Conservation (phyloP, 257 asterid species). For the Gentiana straminea region DNA sequence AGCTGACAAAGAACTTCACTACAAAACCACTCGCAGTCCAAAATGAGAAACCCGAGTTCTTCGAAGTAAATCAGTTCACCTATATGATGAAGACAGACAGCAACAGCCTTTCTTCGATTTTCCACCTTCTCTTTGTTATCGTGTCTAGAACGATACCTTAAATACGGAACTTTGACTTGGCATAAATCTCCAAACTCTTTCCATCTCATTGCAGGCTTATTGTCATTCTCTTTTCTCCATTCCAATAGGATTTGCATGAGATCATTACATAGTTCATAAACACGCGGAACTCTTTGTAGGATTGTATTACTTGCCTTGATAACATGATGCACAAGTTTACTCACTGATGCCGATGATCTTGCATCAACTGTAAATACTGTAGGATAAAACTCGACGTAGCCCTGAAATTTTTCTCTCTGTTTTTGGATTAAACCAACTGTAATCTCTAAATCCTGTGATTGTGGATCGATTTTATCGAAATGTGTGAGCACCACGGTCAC, state of each 20-base stretch:
- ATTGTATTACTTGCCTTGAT: conserved; percentile 43
- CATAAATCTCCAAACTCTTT: conserved; percentile 68
- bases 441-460: conserved; percentile 33
- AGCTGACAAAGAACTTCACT: conserved; percentile 61
- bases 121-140: conserved; percentile 58
- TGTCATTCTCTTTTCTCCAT: conserved; percentile 58
- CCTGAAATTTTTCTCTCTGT: conserved; percentile 53
- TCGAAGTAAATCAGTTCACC: conserved; percentile 77
- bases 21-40: conserved; percentile 77
- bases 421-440: conserved; percentile 33
- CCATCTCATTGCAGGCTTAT: conserved; percentile 71
- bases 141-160: conserved; percentile 54
- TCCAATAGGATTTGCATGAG: conserved; percentile 34
- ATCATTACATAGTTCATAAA: conserved; percentile 68
- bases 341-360: conserved; percentile 73
- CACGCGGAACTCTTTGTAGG: conserved; percentile 63
- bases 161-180: conserved; percentile 61
- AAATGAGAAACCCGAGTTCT: conserved; percentile 44
- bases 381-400: conserved; percentile 58
- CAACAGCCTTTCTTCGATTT: conserved; percentile 54
- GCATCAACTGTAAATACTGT: conserved; percentile 86
- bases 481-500: conserved; percentile 80
- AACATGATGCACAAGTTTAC: conserved; percentile 55
- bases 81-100: conserved; percentile 56
- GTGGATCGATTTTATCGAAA: conserved; percentile 48